Evolutionary conservation across 306 rosid genomes (phyloP).

Genomic region (Gastrolobium villosum): DNA sequence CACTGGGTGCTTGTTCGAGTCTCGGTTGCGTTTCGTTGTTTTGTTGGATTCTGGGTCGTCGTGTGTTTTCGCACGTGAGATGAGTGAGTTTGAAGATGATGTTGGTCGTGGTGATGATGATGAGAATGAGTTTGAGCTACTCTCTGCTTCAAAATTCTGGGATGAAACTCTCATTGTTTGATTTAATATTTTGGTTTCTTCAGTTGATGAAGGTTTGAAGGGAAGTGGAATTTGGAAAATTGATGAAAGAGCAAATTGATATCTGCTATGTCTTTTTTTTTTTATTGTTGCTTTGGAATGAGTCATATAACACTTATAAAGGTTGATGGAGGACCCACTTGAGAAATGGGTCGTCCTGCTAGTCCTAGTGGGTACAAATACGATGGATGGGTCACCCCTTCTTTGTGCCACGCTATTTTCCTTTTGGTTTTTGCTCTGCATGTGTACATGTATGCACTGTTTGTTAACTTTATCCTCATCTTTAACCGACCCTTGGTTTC

Average conservation of each 20-base stretch:
- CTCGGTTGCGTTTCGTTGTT: constrained; percentile 55
- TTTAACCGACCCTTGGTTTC: constrained; percentile 34
- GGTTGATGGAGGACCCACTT: constrained; percentile 44
- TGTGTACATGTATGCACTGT: not conserved
- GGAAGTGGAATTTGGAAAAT: constrained; percentile 6
- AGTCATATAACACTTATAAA: constrained; percentile 62
- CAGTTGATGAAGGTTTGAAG: not conserved
- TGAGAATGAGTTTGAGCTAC: constrained; percentile 60
- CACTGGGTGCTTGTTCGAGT: constrained; percentile 67
- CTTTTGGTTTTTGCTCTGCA: constrained; percentile 2
- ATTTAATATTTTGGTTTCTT: not conserved
- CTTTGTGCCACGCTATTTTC: constrained; percentile 60
- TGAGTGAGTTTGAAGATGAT: not conserved
- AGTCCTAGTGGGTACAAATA: constrained; percentile 37
- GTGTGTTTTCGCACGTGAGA: too few relatives aligned
- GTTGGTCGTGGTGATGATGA: constrained; percentile 41
- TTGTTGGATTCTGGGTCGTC: constrained; percentile 14
- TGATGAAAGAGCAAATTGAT: constrained; percentile 26
- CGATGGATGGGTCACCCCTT: constrained; percentile 45
- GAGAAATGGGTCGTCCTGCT: constrained; percentile 60
- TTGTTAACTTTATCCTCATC: constrained; percentile 15
- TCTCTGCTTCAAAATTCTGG: constrained; percentile 58
- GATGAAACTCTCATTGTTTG: constrained; percentile 51
- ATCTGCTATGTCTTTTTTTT: constrained; percentile 36
- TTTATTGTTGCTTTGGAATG: constrained; percentile 51